Conservation (phyloP, 2,329 filamentous ascomycete species). For the Penicillium sp. region DNA sequence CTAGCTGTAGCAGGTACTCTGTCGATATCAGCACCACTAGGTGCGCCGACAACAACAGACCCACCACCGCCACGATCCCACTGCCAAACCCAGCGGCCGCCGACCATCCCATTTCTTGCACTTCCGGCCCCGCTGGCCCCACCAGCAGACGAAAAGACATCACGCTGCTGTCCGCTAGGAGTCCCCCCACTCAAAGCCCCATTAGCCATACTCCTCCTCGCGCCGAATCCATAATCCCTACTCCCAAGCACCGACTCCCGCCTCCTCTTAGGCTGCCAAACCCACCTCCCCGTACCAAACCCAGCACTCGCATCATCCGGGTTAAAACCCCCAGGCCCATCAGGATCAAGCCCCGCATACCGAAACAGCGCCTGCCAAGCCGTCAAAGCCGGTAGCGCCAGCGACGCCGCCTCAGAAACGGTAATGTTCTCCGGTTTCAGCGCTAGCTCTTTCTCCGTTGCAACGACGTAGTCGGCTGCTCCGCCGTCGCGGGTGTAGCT, state of each 20-base stretch:
- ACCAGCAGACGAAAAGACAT: too few species aligned
- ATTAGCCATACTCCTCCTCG: conserved; percentile 4
- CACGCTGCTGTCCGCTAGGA: not conserved
- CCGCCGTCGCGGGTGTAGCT: conserved; percentile 40
- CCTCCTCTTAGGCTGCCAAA: conserved; percentile 4
- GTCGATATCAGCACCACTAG: not conserved
- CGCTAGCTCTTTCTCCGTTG: conserved; percentile 38
- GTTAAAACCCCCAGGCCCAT: conserved; percentile 6
- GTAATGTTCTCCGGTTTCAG: conserved; percentile 38
- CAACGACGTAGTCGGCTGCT: conserved; percentile 42
- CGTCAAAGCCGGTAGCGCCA: conserved; percentile 40
- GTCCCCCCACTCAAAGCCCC: too few species aligned
- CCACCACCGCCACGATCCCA: not conserved
- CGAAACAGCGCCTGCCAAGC: conserved; percentile 44
- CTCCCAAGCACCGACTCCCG: conserved; percentile 4
- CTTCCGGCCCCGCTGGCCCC: not conserved
- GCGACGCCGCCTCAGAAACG: conserved; percentile 34
- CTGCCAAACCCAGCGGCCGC: conserved; percentile 11
- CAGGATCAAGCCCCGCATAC: conserved; percentile 35
- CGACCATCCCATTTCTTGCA: too few species aligned
- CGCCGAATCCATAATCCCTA: conserved; percentile 3
- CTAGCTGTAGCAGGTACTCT: not conserved
- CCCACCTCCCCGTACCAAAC: conserved; percentile 4
- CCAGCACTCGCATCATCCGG: not conserved
- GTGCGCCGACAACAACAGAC: not conserved